Evolutionary conservation across 2,329 filamentous ascomycete genomes (phyloP), one percentile per base, ranked within the genome.

Genomic region (Scedosporium minutisporum): DNA sequence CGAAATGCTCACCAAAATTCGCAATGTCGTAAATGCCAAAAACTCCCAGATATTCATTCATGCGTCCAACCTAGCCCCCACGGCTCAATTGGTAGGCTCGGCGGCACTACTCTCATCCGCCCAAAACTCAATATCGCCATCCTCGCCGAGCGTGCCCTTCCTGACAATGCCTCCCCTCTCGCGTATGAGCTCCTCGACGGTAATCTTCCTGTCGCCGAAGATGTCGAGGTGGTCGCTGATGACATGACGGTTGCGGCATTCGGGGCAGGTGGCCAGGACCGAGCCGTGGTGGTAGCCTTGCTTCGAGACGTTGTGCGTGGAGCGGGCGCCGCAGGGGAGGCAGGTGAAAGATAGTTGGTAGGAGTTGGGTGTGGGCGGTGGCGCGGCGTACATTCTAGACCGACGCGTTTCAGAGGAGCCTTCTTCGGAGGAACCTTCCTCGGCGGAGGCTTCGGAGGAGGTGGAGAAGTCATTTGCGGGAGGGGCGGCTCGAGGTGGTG

Each of bases 281-380:
- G 91, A 93, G 42, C 95, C 95, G 66, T 87, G 82, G 75, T 97
- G 93, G 73, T 99, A 99, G 38, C 91, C 95, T 72, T 97, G 95
- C 75, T 97, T 97, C 33, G 91, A 91, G 69, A 99, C 81, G 60
- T 83, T 83, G 76, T 99, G 96, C 12, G 86, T 82, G n/a, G 91
- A 96, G 63, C 93, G 88, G 42, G 83, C 78, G 57, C 82, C 79
- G 77, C 95, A 99, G 38, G 90, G 91, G 64, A 89, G 87, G 82
- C 95, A 99, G 67, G 95, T 99, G 74, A 99, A 97, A 59, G 87
- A 90, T 66, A 99, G 82, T 68, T 91, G 83, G 76, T 97, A 99
- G 63, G 90, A 85, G 1, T 91, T 91, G 67, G 85, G 72, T 67
- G 72, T 70, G 27, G 68, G 62, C 48, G 72, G 74, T 42, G 66